These are phyloP conservation scores for Salinomyces thailandicus DNA, from an alignment of 2,329 filamentous ascomycete species.

Conservation along the genomic window DNA sequence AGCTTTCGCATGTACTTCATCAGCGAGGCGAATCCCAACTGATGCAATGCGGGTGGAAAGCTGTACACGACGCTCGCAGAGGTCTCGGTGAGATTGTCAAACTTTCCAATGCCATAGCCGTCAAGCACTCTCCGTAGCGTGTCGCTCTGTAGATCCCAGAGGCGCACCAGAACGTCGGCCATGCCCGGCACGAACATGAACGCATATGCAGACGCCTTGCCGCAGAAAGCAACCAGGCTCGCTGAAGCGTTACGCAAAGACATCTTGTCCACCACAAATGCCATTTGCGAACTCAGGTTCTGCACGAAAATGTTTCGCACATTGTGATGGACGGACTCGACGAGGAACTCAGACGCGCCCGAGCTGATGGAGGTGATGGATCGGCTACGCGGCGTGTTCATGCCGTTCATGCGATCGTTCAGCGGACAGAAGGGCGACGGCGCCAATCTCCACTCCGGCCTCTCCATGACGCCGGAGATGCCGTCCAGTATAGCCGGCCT, in stretches of 20 bases:
- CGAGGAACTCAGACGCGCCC: constrained; percentile 54
- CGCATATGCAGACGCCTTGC: constrained; percentile 82
- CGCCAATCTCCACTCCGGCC: constrained; percentile 73
- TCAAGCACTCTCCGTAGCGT: constrained; percentile 61
- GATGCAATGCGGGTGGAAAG: constrained; percentile 58
- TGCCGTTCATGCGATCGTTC: constrained; percentile 41
- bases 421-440: constrained; percentile 58
- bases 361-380: constrained; percentile 48
- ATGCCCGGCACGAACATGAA: constrained; percentile 88
- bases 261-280: constrained; percentile 81
- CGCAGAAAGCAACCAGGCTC: constrained; percentile 66
- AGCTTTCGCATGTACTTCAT: constrained; percentile 50
- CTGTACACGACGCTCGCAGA: constrained; percentile 55
- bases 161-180: constrained; percentile 67
- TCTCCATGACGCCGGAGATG: constrained; percentile 71
- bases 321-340: constrained; percentile 74
- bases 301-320: constrained; percentile 76
- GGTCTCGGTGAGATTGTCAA: constrained; percentile 34
- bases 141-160: constrained; percentile 65
- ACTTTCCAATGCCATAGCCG: constrained; percentile 53
- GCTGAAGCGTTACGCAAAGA: constrained; percentile 62
- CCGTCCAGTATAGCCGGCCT: constrained; percentile 70
- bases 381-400: constrained; percentile 35
- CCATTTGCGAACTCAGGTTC: constrained; percentile 73
- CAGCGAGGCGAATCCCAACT: constrained; percentile 53